Percentiles rank a stretch among this genome's conserved stretches.
Evolutionary conservation across 139 green algal genomes (phyloP).

Genomic region (Coelastrella sp.): DNA sequence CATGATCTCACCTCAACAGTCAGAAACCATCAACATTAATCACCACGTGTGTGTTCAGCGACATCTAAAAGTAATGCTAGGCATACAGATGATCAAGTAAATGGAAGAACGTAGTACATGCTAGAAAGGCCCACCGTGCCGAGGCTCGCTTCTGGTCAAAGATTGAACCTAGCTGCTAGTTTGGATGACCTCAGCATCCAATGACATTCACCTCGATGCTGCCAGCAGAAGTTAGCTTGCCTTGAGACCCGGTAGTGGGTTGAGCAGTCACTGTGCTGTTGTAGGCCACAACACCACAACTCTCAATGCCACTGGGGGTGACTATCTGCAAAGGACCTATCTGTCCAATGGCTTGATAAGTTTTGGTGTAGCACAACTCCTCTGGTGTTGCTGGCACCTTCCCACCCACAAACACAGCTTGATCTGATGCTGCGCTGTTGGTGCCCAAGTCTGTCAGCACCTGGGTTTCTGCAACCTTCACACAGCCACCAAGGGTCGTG

Average conservation of each 20-base stretch:
- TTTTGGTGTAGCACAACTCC: constrained; percentile 14
- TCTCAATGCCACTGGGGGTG: background rate
- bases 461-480: background rate
- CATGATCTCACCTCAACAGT: background rate
- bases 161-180: no score
- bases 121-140: no score
- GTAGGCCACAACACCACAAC: background rate
- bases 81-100: no score
- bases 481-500: background rate
- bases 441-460: background rate
- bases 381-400: background rate
- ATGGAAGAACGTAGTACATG: no score
- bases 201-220: background rate
- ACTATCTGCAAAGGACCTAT: constrained; percentile 13
- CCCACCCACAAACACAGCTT: background rate
- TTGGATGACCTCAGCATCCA: background rate
- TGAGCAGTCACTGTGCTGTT: background rate
- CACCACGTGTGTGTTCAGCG: no score
- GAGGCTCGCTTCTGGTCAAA: no score
- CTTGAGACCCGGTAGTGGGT: constrained; percentile 19
- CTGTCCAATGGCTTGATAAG: constrained; percentile 21
- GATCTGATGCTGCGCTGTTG: background rate
- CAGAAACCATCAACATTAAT: background rate
- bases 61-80: no score
- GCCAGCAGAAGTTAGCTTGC: background rate